These are phyloP conservation scores for Avicennia marina DNA, from an alignment of 257 asterid genomes.

Conservation along the genomic window DNA sequence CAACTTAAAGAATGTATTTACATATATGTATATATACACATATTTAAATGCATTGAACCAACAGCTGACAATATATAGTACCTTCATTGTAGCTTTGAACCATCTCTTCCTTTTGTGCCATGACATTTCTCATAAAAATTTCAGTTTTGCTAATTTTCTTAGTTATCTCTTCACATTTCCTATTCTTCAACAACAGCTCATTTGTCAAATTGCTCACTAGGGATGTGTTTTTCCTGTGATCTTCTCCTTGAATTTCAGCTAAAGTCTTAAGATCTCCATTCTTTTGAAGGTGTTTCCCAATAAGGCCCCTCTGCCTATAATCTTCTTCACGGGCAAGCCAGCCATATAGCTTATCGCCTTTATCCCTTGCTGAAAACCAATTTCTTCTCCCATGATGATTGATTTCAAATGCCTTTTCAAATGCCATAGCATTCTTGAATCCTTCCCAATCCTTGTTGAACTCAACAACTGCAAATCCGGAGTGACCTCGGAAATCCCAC, in stretches of 20 bases:
- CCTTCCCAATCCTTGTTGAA: conserved; percentile 80
- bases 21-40: too few relatives aligned
- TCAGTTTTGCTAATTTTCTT: conserved; percentile 63
- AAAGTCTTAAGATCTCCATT: conserved; percentile 77
- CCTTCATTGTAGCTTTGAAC: conserved; percentile 54
- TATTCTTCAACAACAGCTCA: conserved; percentile 41
- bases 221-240: conserved; percentile 39
- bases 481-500: conserved; percentile 60
- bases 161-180: conserved; percentile 53
- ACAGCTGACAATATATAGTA: conserved; percentile 16
- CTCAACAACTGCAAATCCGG: conserved; percentile 70
- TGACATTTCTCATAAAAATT: conserved; percentile 30
- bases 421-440: conserved; percentile 60
- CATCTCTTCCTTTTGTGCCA: conserved; percentile 62
- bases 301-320: conserved; percentile 28
- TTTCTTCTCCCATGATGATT: conserved; percentile 62
- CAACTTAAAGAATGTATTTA: not conserved
- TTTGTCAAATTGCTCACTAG: conserved; percentile 47
- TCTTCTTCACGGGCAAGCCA: conserved; percentile 92
- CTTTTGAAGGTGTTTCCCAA: conserved; percentile 66
- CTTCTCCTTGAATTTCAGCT: conserved; percentile 50
- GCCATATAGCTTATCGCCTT: conserved; percentile 52
- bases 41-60: too few relatives aligned
- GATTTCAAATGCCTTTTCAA: conserved; percentile 72
- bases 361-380: conserved; percentile 38